Evolutionary conservation across 2,329 filamentous ascomycete species (phyloP).

Genomic region (Cadophora sp.): DNA sequence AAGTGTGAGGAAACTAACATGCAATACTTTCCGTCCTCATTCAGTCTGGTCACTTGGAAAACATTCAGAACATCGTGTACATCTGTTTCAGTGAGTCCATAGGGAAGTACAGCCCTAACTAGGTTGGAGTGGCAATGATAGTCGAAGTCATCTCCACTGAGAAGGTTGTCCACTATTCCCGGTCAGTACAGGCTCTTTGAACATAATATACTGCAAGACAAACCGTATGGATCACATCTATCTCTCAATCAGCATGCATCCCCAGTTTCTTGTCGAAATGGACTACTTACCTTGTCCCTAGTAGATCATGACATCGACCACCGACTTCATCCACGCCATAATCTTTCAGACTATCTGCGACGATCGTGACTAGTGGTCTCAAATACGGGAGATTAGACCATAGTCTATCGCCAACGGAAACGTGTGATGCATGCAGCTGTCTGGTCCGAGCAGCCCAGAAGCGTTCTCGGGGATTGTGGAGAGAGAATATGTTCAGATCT

Average conservation of each 20-base stretch:
- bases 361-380: constrained; percentile 75
- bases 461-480: constrained; percentile 75
- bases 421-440: constrained; percentile 79
- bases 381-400: constrained; percentile 83
- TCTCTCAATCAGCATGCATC: not conserved
- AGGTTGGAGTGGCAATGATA: constrained; percentile 88
- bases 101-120: constrained; percentile 72
- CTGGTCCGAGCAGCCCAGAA: constrained; percentile 84
- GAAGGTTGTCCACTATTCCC: constrained; percentile 68
- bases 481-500: constrained; percentile 84
- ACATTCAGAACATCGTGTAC: constrained; percentile 88
- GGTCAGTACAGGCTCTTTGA: constrained; percentile 13
- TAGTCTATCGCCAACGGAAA: constrained; percentile 73
- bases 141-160: constrained; percentile 75
- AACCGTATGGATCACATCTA: constrained; percentile 78
- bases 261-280: not conserved
- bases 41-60: constrained; percentile 83
- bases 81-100: constrained; percentile 73
- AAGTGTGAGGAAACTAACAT: constrained; percentile 54
- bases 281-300: constrained; percentile 67
- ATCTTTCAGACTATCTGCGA: constrained; percentile 68
- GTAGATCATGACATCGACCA: constrained; percentile 75
- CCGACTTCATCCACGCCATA: constrained; percentile 69
- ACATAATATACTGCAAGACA: constrained; percentile 19
- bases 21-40: constrained; percentile 75